Conservation (phyloP, 352 stramenopile genomes). For the Phytopythium montanum region DNA sequence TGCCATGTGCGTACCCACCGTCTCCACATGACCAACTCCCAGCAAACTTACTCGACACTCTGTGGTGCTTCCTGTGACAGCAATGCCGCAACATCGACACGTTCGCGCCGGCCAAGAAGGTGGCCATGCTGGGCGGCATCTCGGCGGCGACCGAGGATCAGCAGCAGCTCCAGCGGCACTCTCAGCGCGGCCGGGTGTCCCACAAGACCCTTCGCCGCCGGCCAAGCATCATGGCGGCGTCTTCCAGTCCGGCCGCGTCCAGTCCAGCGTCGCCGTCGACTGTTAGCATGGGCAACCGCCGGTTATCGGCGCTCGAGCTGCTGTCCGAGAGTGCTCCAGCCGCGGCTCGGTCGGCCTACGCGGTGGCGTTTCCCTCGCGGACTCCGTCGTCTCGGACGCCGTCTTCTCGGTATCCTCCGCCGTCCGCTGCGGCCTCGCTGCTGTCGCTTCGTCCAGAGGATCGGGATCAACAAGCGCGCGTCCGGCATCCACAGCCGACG, state of each 20-base stretch:
- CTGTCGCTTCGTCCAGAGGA: not conserved
- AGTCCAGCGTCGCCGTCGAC: not conserved
- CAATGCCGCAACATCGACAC: slow-evolving; percentile 70
- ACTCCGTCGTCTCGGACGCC: slow-evolving; percentile 1
- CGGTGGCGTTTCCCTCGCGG: not conserved
- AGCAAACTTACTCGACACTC: not conserved
- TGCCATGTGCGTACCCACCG: slow-evolving; percentile 53
- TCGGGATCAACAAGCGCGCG: not conserved
- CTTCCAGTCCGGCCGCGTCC: not conserved
- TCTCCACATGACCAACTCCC: not conserved
- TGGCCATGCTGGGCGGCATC: slow-evolving; percentile 47
- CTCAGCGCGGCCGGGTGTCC: not conserved
- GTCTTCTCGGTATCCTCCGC: not conserved
- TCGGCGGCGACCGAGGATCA: not conserved
- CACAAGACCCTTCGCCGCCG: not conserved
- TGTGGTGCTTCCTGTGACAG: not conserved
- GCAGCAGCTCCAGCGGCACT: not conserved
- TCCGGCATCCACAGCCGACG: not conserved
- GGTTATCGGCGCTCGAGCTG: slow-evolving; percentile 38
- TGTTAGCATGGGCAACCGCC: not conserved
- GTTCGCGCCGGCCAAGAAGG: slow-evolving; percentile 67
- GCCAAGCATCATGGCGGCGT: not conserved
- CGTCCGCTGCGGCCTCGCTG: not conserved
- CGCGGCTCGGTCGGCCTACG: slow-evolving; percentile 5
- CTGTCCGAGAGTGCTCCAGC: slow-evolving; percentile 53